phyloP scores from a whole-genome alignment of 352 stramenopile species.

The Thraustochytrium sp. region DNA sequence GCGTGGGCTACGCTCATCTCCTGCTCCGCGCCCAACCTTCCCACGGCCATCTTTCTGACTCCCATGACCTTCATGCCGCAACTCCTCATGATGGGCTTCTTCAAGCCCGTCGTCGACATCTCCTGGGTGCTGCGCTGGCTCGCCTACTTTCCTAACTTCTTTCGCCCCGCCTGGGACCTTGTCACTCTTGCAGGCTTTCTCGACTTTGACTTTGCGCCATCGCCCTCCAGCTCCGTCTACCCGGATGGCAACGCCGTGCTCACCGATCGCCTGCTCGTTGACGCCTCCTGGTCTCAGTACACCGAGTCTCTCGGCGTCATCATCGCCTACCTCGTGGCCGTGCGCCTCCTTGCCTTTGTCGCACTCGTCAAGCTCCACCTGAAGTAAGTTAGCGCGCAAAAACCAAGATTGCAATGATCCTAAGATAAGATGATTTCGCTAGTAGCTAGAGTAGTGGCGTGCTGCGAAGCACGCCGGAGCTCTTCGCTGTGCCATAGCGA shows the following conservation, averaged over 20 bases:
- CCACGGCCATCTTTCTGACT: background rate
- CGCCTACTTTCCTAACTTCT: slow-evolving; percentile 35
- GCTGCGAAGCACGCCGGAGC: no score
- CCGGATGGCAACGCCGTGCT: background rate
- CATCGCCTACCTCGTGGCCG: background rate
- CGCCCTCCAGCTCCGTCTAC: background rate
- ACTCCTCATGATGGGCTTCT: slow-evolving; percentile 11
- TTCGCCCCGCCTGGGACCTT: background rate
- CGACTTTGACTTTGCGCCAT: background rate
- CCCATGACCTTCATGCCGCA: slow-evolving; percentile 19
- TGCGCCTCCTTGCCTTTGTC: background rate
- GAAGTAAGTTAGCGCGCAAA: background rate
- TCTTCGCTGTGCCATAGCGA: no score
- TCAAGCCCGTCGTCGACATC: background rate
- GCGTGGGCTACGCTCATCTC: slow-evolving; percentile 19
- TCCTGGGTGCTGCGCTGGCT: background rate
- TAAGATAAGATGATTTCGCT: no score
- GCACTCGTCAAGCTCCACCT: background rate
- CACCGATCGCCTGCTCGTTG: background rate
- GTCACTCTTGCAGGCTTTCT: slow-evolving; percentile 10
- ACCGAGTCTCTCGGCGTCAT: background rate
- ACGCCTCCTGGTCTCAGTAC: background rate
- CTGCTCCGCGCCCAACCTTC: background rate
- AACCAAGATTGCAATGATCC: no score
- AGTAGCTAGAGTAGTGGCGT: no score